A percentile compares a stretch with the other conserved stretches of the same genome.
These are phyloP conservation scores for Fusarium globosum DNA, from an alignment of 2,329 filamentous ascomycete species.

Conservation along the genomic window DNA sequence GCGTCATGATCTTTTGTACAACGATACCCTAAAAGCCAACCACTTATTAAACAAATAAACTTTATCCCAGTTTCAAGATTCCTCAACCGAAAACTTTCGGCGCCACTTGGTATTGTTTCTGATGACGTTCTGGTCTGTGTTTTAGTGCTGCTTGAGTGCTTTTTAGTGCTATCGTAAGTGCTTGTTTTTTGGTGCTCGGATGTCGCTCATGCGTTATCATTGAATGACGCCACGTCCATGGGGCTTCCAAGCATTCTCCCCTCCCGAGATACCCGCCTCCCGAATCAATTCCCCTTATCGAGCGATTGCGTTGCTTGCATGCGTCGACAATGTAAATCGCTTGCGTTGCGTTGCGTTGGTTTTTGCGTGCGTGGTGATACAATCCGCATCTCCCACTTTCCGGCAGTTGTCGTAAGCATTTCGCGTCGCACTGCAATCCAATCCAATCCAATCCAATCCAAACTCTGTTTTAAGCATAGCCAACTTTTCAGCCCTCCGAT, in stretches of 20 bases:
- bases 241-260: neutral
- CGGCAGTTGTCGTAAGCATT: conserved; percentile 14
- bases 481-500: no score
- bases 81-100: neutral
- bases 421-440: neutral
- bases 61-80: neutral
- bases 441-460: neutral
- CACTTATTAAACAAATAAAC: neutral
- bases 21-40: conserved; percentile 6
- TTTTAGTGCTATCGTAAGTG: neutral
- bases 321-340: neutral
- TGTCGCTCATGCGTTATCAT: neutral
- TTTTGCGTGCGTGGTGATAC: neutral
- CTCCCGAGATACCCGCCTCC: neutral
- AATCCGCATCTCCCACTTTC: conserved; percentile 1
- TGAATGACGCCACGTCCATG: neutral
- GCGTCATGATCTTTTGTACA: conserved; percentile 31
- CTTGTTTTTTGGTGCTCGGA: neutral
- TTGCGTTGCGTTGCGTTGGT: neutral
- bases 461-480: conserved; percentile 1
- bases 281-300: neutral
- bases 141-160: neutral
- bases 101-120: neutral
- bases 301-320: neutral
- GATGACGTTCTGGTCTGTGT: neutral